These are phyloP conservation scores for Saturnispora ahearnii DNA, from an alignment of 805 yeast genomes.

Conservation along the genomic window DNA sequence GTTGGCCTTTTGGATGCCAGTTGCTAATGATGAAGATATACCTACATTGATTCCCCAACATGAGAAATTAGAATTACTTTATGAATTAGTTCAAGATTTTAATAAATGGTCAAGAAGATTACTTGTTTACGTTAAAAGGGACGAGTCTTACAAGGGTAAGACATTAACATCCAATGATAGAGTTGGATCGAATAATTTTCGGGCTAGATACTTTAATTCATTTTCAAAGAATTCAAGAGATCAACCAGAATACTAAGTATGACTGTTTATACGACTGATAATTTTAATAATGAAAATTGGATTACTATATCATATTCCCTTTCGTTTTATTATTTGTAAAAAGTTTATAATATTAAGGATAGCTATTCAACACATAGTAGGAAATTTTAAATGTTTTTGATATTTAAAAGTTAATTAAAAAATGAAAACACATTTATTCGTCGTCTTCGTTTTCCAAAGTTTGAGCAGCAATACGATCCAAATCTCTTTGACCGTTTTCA, in stretches of 20 bases:
- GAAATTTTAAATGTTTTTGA: constrained; percentile 1
- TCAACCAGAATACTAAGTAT: constrained; percentile 2
- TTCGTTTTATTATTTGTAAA: background rate
- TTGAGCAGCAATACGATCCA: constrained; percentile 99
- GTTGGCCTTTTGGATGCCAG: constrained; percentile 95
- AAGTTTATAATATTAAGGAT: constrained; percentile 2
- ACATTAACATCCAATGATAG: constrained; percentile 36
- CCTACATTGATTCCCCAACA: constrained; percentile 70
- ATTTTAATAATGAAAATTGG: too few species aligned
- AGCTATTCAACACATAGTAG: background rate
- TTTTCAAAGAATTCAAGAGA: constrained; percentile 28
- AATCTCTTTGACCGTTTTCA: constrained; percentile 99
- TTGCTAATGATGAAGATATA: constrained; percentile 71
- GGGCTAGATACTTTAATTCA: constrained; percentile 69
- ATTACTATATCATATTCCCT: too few species aligned
- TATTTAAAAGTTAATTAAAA: background rate
- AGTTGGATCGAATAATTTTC: constrained; percentile 47
- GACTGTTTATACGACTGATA: too few species aligned
- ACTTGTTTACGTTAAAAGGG: constrained; percentile 67
- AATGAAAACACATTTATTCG: constrained; percentile 26
- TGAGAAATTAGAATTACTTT: constrained; percentile 55
- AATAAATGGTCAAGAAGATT: constrained; percentile 89
- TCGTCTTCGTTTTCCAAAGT: constrained; percentile 80
- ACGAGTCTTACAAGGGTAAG: constrained; percentile 38
- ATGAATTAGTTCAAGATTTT: constrained; percentile 78